phyloP scores from a whole-genome alignment of 805 yeast genomes.

The Nakazawaea holstii region DNA sequence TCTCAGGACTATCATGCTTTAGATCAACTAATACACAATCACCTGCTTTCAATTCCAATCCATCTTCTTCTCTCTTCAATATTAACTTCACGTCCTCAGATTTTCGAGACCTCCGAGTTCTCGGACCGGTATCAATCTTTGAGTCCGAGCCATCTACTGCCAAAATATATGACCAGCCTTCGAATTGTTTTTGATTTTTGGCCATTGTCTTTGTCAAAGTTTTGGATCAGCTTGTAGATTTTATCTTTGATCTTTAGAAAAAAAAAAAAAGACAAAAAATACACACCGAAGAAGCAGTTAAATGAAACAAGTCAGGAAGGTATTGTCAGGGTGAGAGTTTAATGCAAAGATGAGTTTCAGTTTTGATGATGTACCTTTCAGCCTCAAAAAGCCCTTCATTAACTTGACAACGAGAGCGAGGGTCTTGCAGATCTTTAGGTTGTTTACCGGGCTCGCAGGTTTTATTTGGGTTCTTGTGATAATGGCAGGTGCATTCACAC shows the following conservation, averaged over 20 bases:
- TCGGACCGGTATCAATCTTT: conserved; percentile 11
- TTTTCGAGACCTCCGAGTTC: conserved; percentile 20
- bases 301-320: too few relatives aligned
- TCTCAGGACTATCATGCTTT: conserved; percentile 28
- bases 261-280: background rate
- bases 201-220: conserved; percentile 20
- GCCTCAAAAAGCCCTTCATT: conserved; percentile 18
- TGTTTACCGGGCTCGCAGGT: conserved; percentile 11
- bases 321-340: too few relatives aligned
- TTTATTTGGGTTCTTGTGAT: conserved; percentile 11
- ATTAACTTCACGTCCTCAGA: conserved; percentile 14
- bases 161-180: conserved; percentile 31
- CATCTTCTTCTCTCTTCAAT: conserved; percentile 40
- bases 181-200: conserved; percentile 18
- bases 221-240: background rate
- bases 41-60: conserved; percentile 45
- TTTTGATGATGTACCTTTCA: background rate
- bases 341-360: background rate
- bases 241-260: background rate
- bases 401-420: conserved; percentile 22
- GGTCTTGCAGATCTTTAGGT: conserved; percentile 16
- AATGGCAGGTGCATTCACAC: conserved; percentile 5
- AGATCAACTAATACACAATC: conserved; percentile 41
- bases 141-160: conserved; percentile 8
- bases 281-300: too few relatives aligned